A percentile compares a stretch with the other conserved stretches of the same genome.
These are phyloP conservation scores for Quercus berberidifolia DNA, from an alignment of 306 rosid genomes.

Conservation along the genomic window DNA sequence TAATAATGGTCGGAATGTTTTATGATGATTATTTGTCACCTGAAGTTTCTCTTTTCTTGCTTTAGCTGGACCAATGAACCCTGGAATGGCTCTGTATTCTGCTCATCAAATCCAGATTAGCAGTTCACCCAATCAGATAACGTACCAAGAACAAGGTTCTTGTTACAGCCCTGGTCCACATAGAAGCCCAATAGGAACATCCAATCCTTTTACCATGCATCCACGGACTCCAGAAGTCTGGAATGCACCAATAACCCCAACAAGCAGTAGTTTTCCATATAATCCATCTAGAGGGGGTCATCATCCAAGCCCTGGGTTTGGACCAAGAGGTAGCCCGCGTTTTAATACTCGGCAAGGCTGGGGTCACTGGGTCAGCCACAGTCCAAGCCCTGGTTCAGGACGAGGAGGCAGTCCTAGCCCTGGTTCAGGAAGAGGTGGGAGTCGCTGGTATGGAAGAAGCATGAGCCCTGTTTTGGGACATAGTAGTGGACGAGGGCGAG, in stretches of 20 bases:
- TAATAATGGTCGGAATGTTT: background rate
- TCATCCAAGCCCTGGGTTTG: slow-evolving; percentile 39
- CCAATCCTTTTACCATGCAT: slow-evolving; percentile 24
- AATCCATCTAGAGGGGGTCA: slow-evolving; percentile 29
- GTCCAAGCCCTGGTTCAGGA: slow-evolving; percentile 42
- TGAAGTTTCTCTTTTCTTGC: background rate
- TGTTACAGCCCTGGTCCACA: slow-evolving; percentile 23
- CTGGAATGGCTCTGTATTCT: slow-evolving; percentile 36
- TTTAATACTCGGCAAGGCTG: slow-evolving; percentile 34
- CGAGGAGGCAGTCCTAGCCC: slow-evolving; percentile 38
- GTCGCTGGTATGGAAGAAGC: slow-evolving; percentile 20
- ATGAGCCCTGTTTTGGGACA: slow-evolving; percentile 40
- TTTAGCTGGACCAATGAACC: slow-evolving; percentile 36
- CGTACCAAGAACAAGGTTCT: slow-evolving; percentile 32
- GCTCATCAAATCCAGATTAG: slow-evolving; percentile 39
- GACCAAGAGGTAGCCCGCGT: slow-evolving; percentile 30
- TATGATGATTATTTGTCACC: background rate
- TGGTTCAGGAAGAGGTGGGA: slow-evolving; percentile 54
- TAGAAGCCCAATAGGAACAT: slow-evolving; percentile 27
- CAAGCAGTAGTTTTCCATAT: slow-evolving; percentile 26
- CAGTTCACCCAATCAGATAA: slow-evolving; percentile 27
- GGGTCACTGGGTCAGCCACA: slow-evolving; percentile 30
- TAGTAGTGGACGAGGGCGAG: slow-evolving; percentile 43
- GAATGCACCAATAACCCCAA: slow-evolving; percentile 45
- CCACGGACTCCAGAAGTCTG: slow-evolving; percentile 29